Conservation (phyloP, 805 yeast genomes). For the Torulaspora quercuum region DNA sequence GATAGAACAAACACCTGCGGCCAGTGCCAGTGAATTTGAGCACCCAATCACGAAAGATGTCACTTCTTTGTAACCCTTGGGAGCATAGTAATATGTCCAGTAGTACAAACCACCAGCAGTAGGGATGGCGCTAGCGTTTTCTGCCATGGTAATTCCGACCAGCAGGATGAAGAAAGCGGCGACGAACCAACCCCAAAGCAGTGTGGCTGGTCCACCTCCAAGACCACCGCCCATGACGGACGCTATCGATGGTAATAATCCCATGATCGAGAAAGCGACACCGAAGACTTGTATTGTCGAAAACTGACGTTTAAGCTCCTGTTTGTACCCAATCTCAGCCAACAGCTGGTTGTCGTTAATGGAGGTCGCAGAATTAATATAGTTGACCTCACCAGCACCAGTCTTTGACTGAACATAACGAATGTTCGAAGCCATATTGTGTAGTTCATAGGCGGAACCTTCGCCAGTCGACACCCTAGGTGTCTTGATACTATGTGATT, state of each 20-base stretch:
- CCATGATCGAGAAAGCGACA: constrained; percentile 71
- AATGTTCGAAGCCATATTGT: constrained; percentile 9
- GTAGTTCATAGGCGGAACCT: constrained; percentile 15
- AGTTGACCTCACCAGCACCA: constrained; percentile 29
- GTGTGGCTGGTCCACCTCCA: constrained; percentile 55
- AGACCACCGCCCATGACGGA: constrained; percentile 53
- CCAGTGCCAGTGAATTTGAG: constrained; percentile 62
- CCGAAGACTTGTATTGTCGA: constrained; percentile 64
- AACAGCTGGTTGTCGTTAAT: constrained; percentile 24
- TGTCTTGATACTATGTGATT: not conserved
- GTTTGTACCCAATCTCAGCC: constrained; percentile 59
- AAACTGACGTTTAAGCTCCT: constrained; percentile 60
- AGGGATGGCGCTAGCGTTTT: constrained; percentile 65
- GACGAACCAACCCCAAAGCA: constrained; percentile 72
- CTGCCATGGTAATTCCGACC: constrained; percentile 63
- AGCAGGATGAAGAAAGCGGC: constrained; percentile 50
- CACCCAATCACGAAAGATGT: constrained; percentile 63
- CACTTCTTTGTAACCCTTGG: constrained; percentile 48
- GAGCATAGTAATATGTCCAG: constrained; percentile 67
- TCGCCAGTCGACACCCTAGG: constrained; percentile 12
- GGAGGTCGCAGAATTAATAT: constrained; percentile 24
- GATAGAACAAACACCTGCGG: constrained; percentile 64
- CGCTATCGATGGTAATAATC: constrained; percentile 61
- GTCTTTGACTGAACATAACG: constrained; percentile 22
- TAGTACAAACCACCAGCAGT: constrained; percentile 73